Base-by-base conservation (phyloP, 2,329 filamentous ascomycete genomes). In the Paecilomyces variotii region DNA sequence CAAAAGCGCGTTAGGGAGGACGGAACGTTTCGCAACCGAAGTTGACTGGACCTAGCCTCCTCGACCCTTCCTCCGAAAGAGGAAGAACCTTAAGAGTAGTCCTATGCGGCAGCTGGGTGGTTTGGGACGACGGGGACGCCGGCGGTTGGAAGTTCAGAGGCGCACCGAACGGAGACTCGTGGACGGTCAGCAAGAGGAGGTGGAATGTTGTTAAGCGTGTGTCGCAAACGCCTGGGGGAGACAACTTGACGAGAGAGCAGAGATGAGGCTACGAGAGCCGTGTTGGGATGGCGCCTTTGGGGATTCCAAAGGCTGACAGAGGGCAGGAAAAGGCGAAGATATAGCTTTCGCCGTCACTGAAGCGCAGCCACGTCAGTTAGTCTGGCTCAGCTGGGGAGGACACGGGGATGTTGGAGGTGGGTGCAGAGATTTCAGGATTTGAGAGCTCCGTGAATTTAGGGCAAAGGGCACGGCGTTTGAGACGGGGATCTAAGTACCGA, bases 41-140 rank as follows among this genome's bases (percentile, higher is more conserved):
- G 83, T 83, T 87, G 84, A 87, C 87, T 86, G 89, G 90, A 88
- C 91, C 89, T 91, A 90, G 90, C 88, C 91, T 93, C 88, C 89
- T 91, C 89, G 91, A 96, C 91, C 94, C 94, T 95, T 93, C 94
- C 94, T 92, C 93, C 79, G 81, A 82, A 82, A 94, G 93, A 96
- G 92, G 93, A 97, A 97, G 93, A 96, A 92, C 89, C 89, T 87
- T 84, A 85, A 86, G 87, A 87, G 85, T 85, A 87, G 89, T 95
- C 90, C 91, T 97, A 99, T 99, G 93, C 94, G 94, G 94, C 94
- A 97, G 93, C 90, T 96, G 89, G 84, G 79, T 77, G 79, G 79
- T 79, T 83, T 78, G 76, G 83, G 79, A 74, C 79, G 83, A 76
- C 82, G 74, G 65, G 62, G 67, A 66, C 65, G 69, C 66, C 64